Conservation (phyloP, 2,329 filamentous ascomycete genomes). For the Cladobotryum mycophilum region DNA sequence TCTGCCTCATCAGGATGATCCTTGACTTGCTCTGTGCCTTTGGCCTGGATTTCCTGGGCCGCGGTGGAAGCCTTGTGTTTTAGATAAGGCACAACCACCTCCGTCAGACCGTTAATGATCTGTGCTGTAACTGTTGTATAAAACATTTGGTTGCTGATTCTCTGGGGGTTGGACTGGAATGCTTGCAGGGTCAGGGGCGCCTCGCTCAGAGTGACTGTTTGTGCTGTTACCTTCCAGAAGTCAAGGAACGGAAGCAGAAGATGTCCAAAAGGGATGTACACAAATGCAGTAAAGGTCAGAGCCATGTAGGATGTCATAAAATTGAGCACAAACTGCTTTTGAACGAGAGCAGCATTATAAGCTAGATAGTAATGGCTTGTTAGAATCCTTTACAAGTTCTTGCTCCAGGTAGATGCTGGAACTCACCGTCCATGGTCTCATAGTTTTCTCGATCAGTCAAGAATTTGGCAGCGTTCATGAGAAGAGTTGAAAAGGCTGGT, state of each 20-base stretch:
- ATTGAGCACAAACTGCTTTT: slow-evolving; percentile 93
- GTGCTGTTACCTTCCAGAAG: slow-evolving; percentile 68
- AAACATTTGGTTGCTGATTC: slow-evolving; percentile 85
- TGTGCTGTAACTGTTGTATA: slow-evolving; percentile 95
- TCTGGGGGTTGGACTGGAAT: slow-evolving; percentile 76
- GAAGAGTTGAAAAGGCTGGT: slow-evolving; percentile 67
- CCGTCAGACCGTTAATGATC: slow-evolving; percentile 77
- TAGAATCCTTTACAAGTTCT: not conserved
- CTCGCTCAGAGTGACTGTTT: slow-evolving; percentile 68
- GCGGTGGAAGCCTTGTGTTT: slow-evolving; percentile 75
- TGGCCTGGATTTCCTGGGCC: slow-evolving; percentile 67
- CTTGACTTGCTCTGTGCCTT: slow-evolving; percentile 44
- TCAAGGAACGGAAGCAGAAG: slow-evolving; percentile 80
- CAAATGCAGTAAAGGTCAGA: slow-evolving; percentile 85
- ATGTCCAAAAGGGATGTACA: slow-evolving; percentile 88
- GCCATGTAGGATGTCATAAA: slow-evolving; percentile 94
- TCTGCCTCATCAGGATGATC: slow-evolving; percentile 72
- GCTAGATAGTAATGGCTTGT: slow-evolving; percentile 33
- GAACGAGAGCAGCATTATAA: slow-evolving; percentile 76
- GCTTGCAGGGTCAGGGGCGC: slow-evolving; percentile 58
- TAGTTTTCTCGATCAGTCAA: slow-evolving; percentile 89
- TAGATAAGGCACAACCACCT: slow-evolving; percentile 76
- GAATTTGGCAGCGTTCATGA: slow-evolving; percentile 69
- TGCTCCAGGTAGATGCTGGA: not conserved
- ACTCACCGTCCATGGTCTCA: slow-evolving; percentile 65